These are phyloP conservation scores for Pseudonitzschia delicatissima DNA, from an alignment of 108 stramenopile species.

Conservation along the genomic window DNA sequence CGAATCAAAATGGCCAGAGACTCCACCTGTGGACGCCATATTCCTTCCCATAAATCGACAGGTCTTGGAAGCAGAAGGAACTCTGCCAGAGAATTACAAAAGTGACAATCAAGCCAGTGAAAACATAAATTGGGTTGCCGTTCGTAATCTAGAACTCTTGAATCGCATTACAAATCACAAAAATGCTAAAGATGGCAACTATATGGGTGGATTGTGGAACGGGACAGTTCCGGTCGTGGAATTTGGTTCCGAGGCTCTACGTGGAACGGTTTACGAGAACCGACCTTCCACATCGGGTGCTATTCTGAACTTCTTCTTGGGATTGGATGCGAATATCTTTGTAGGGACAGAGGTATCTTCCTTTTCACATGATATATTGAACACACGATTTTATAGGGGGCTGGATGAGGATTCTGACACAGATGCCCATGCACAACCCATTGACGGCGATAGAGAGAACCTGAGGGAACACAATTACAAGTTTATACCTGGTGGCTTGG, in stretches of 20 bases:
- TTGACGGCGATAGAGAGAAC: no score
- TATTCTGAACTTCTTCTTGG: slow-evolving; percentile 33
- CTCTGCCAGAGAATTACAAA: background rate
- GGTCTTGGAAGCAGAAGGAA: slow-evolving; percentile 20
- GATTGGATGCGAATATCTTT: slow-evolving; percentile 21
- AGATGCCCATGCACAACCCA: background rate
- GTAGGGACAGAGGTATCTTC: slow-evolving; percentile 37
- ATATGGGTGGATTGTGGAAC: slow-evolving; percentile 26
- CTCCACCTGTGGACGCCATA: slow-evolving; percentile 18
- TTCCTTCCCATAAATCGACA: slow-evolving; percentile 33
- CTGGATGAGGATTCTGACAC: no score
- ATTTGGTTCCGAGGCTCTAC: slow-evolving; percentile 25
- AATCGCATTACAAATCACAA: slow-evolving; percentile 5
- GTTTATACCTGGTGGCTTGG: slow-evolving; percentile 29
- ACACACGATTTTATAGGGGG: slow-evolving; percentile 30
- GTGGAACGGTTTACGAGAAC: slow-evolving; percentile 18
- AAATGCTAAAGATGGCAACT: background rate
- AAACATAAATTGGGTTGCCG: slow-evolving; percentile 15
- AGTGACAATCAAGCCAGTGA: background rate
- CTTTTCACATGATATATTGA: slow-evolving; percentile 26
- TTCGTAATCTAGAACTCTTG: slow-evolving; percentile 24
- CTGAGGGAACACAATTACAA: slow-evolving; percentile 28
- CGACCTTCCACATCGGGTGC: slow-evolving; percentile 18
- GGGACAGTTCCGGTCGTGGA: slow-evolving; percentile 31
- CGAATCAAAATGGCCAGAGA: slow-evolving; percentile 13